Evolutionary conservation across 179 eudicot genomes (phyloP).

Genomic region (Heliamphora pulchella): DNA sequence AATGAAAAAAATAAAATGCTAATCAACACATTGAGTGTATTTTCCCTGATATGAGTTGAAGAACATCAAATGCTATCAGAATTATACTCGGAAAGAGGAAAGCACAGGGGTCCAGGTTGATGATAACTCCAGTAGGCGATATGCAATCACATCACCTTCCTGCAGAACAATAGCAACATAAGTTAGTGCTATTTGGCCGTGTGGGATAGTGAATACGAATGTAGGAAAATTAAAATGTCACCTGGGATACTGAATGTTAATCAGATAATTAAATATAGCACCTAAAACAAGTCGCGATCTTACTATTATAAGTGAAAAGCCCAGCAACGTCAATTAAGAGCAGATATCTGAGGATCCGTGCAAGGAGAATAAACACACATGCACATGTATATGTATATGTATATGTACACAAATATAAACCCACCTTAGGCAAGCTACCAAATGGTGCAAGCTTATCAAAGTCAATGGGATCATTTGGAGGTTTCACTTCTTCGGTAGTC

Average conservation of each 20-base stretch:
- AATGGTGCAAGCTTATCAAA: conserved; percentile 66
- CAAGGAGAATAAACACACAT: not conserved
- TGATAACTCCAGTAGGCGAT: conserved; percentile 75
- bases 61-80: conserved; percentile 17
- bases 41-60: not conserved
- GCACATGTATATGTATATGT: not conserved
- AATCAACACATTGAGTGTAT: not conserved
- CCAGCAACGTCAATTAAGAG: not conserved
- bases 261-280: not conserved
- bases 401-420: conserved; percentile 10
- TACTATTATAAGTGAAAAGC: not conserved
- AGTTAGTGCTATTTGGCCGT: not conserved
- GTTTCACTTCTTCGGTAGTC: conserved; percentile 23
- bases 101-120: conserved; percentile 77
- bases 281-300: not conserved
- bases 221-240: not conserved
- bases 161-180: conserved; percentile 27
- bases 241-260: not conserved
- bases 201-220: not conserved
- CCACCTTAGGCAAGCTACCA: conserved; percentile 58
- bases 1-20: conserved; percentile 8
- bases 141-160: conserved; percentile 85
- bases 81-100: conserved; percentile 57
- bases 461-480: conserved; percentile 21
- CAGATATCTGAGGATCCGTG: not conserved